Percentiles rank a stretch among this genome's conserved stretches.
Evolutionary conservation across 306 rosid species (phyloP).

Genomic region (Ceratonia siliqua): DNA sequence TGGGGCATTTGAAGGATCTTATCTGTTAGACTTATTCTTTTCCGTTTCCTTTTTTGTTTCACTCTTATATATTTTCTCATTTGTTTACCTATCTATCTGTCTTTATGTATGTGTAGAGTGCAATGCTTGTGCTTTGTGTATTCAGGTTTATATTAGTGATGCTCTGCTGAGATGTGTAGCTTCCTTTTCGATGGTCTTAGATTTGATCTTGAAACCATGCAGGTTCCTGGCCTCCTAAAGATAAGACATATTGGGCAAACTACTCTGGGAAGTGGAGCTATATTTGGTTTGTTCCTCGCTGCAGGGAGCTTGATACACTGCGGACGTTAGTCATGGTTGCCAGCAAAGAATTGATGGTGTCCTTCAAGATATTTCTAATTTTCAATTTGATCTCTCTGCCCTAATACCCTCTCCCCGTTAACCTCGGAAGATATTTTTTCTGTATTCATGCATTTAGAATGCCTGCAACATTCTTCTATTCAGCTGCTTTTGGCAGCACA

Average conservation of each 20-base stretch:
- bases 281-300: slow-evolving; percentile 54
- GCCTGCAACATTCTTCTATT: too few relatives aligned
- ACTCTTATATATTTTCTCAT: not conserved
- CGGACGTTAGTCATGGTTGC: slow-evolving; percentile 28
- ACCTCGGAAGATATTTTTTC: too few relatives aligned
- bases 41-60: not conserved
- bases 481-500: too few relatives aligned
- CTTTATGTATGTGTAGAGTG: not conserved
- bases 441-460: too few relatives aligned
- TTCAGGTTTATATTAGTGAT: not conserved
- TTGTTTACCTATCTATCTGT: not conserved
- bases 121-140: not conserved
- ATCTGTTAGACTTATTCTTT: not conserved
- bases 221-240: slow-evolving; percentile 54
- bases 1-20: not conserved
- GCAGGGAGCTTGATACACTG: slow-evolving; percentile 58
- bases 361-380: too few relatives aligned
- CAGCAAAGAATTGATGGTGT: not conserved
- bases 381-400: not conserved
- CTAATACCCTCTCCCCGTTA: not conserved
- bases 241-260: slow-evolving; percentile 55
- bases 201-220: slow-evolving; percentile 39
- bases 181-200: slow-evolving; percentile 8
- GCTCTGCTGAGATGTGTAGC: not conserved
- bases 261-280: slow-evolving; percentile 52